These are phyloP conservation scores for Talaromyces funiculosus DNA, from an alignment of 2,329 filamentous ascomycete species.

Conservation along the genomic window DNA sequence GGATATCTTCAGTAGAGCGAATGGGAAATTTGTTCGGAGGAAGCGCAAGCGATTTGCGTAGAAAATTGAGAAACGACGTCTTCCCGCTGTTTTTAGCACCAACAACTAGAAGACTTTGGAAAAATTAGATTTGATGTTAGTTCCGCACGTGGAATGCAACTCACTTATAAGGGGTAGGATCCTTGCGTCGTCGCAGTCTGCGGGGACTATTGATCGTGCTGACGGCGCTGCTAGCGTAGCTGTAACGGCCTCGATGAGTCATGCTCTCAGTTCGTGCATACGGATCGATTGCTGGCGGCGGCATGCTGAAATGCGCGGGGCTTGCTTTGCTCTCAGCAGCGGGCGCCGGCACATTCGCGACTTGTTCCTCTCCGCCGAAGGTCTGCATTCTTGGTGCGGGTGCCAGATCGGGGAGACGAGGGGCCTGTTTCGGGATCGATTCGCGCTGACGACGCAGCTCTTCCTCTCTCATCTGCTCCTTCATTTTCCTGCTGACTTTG, in stretches of 20 bases:
- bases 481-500: constrained; percentile 33
- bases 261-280: constrained; percentile 88
- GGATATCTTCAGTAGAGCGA: constrained; percentile 54
- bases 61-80: constrained; percentile 93
- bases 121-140: neutral
- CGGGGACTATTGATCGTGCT: constrained; percentile 91
- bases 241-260: constrained; percentile 92
- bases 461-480: constrained; percentile 43
- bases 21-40: constrained; percentile 68
- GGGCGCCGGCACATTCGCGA: constrained; percentile 42
- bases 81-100: constrained; percentile 86
- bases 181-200: constrained; percentile 86
- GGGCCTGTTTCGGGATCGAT: constrained; percentile 54
- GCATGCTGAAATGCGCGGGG: constrained; percentile 44
- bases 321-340: constrained; percentile 47
- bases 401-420: constrained; percentile 46
- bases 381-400: constrained; percentile 48
- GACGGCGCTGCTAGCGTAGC: constrained; percentile 86
- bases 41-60: constrained; percentile 76
- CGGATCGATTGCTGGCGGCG: constrained; percentile 50
- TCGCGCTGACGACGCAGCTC: constrained; percentile 52
- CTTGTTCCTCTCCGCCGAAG: constrained; percentile 57
- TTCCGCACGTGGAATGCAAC: constrained; percentile 27
- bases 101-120: constrained; percentile 73
- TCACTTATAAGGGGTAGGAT: constrained; percentile 98